Percentiles rank a stretch among this genome's conserved stretches.
phyloP scores from a whole-genome alignment of 1,139 yeast genomes.

The Scheffersomyces parashehatae region DNA sequence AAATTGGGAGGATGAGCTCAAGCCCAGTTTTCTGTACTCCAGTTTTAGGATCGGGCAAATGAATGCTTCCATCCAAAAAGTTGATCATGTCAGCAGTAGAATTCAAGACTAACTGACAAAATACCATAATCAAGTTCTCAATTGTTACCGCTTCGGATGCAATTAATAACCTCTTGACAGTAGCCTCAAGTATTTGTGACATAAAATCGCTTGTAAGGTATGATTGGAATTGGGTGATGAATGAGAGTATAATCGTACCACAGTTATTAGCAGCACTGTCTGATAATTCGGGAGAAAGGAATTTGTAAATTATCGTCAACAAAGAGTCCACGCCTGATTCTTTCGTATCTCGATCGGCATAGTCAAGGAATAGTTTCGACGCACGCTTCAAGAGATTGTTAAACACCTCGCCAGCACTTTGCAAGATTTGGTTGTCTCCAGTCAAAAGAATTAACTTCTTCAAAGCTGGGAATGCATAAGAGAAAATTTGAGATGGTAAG shows the following conservation, averaged over 20 bases:
- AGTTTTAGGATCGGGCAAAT: slow-evolving; percentile 26
- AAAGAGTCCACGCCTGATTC: slow-evolving; percentile 56
- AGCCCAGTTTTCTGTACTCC: slow-evolving; percentile 36
- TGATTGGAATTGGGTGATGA: slow-evolving; percentile 58
- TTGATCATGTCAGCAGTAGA: slow-evolving; percentile 64
- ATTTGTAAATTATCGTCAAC: slow-evolving; percentile 63
- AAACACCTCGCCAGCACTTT: slow-evolving; percentile 75
- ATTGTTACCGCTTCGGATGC: slow-evolving; percentile 73
- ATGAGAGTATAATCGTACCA: slow-evolving; percentile 67
- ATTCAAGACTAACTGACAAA: slow-evolving; percentile 66
- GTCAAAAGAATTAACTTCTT: slow-evolving; percentile 53
- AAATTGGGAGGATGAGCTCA: slow-evolving; percentile 58
- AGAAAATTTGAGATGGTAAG: slow-evolving; percentile 51
- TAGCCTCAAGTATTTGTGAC: slow-evolving; percentile 67
- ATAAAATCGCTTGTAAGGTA: slow-evolving; percentile 52
- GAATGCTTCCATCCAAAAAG: slow-evolving; percentile 49
- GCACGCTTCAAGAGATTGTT: slow-evolving; percentile 60
- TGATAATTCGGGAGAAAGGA: slow-evolving; percentile 68
- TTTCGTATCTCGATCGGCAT: slow-evolving; percentile 36
- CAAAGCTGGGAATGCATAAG: slow-evolving; percentile 52
- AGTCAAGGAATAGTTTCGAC: slow-evolving; percentile 43
- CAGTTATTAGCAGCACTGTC: slow-evolving; percentile 80
- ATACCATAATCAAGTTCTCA: slow-evolving; percentile 74
- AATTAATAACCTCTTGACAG: slow-evolving; percentile 61
- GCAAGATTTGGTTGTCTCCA: slow-evolving; percentile 77